Evolutionary conservation across 805 yeast genomes (phyloP).

Genomic region (Brettanomyces nanus): DNA sequence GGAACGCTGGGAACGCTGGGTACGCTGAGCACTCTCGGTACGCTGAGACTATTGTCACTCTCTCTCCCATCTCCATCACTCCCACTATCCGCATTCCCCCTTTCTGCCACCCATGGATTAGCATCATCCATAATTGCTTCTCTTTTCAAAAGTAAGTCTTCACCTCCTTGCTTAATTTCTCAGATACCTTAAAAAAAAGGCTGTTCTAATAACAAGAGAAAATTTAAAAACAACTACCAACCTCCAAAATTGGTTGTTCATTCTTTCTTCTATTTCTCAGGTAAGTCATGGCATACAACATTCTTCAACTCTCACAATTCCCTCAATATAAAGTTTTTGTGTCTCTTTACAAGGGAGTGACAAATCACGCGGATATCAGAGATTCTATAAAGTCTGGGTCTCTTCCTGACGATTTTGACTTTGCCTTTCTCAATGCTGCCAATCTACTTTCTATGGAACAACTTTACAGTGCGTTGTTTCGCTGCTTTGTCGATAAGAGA

Average conservation of each 20-base stretch:
- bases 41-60: too few relatives aligned
- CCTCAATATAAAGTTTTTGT: constrained; percentile 15
- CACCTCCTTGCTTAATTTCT: too few relatives aligned
- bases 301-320: constrained; percentile 14
- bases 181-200: too few relatives aligned
- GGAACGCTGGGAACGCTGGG: too few relatives aligned
- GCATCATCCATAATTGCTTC: too few relatives aligned
- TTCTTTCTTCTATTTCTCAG: too few relatives aligned
- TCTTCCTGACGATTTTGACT: constrained; percentile 35
- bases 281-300: constrained; percentile 7
- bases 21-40: too few relatives aligned
- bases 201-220: neutral
- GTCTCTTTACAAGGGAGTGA: constrained; percentile 37
- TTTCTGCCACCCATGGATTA: too few relatives aligned
- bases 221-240: neutral
- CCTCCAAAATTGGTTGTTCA: too few relatives aligned
- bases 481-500: constrained; percentile 45
- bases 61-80: too few relatives aligned
- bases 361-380: constrained; percentile 37
- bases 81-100: too few relatives aligned
- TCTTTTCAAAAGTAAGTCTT: too few relatives aligned
- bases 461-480: constrained; percentile 49
- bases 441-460: constrained; percentile 56
- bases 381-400: constrained; percentile 36
- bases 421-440: constrained; percentile 56